Base-by-base conservation (phyloP, 2,329 filamentous ascomycete genomes). In the Alternaria metachromatica region DNA sequence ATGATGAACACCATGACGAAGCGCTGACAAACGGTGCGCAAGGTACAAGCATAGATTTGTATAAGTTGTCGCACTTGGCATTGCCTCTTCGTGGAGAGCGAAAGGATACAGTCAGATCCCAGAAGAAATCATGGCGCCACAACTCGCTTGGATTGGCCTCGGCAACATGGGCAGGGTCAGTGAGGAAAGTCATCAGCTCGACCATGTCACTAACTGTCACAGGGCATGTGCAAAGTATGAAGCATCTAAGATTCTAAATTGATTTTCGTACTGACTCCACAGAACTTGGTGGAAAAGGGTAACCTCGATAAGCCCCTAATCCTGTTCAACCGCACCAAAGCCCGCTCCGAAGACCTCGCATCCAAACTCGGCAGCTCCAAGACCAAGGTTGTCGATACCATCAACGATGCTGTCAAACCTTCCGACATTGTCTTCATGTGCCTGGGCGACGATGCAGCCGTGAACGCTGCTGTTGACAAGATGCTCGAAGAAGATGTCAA, bases 131-230 rank as follows among this genome's bases (percentile, higher is more conserved):
- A 83, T 83, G 81, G 76, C 81, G 54, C 80, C 80, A 50, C 88
- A 87, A 80, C 75, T 96, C 55, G 85, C 93, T 72, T 96, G 89
- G 88, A 88, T 96, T 58, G 93, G 94, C 61, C 86, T 97, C 55
- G 93, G 93, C 56, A 96, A 96, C 79, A 97, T 97, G 89, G 94
- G 92, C 69, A 87, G 90, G 76, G 92, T 91, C 83, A 83, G 87
- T 67, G 44, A 58, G 66, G 44, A 64, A 67, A 57, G 58, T 57
- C 37, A 51, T 58, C n/a, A 54, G 20, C 25, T 50, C 53, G 11
- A 46, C 6, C 33, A 55, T 23, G 15, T 33, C 15, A 33, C 64
- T 69, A 28, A 70, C 54, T 28, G 21, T 46, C 6, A 7, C 63
- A 93, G 91, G 93, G 90, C 67, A 96, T 97, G 92, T 88, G 86